phyloP scores from a whole-genome alignment of 2,329 filamentous ascomycete genomes.

The Calonectria crousiana region DNA sequence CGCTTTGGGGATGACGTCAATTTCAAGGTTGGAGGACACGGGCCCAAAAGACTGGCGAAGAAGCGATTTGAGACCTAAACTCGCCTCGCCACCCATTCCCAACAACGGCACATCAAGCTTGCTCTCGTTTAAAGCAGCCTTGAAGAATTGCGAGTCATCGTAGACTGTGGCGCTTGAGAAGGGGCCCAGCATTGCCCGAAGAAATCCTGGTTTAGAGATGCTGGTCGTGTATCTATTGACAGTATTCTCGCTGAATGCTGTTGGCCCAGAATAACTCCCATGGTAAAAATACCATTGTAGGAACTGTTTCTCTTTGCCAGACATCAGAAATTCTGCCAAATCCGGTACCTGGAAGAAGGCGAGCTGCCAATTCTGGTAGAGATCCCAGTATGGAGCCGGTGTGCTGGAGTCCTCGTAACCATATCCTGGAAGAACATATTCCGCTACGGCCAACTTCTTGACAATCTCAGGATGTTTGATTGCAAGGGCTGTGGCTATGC shows the following conservation, averaged over 20 bases:
- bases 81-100: conserved; percentile 45
- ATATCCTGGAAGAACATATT: conserved; percentile 57
- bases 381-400: conserved; percentile 50
- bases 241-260: conserved; percentile 52
- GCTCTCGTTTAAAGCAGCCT: conserved; percentile 35
- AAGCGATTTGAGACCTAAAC: conserved; percentile 26
- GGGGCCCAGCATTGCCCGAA: conserved; percentile 53
- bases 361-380: conserved; percentile 57
- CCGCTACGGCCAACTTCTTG: conserved; percentile 50
- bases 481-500: conserved; percentile 55
- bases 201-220: conserved; percentile 58
- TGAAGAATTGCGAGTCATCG: conserved; percentile 53
- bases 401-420: conserved; percentile 51
- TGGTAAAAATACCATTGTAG: conserved; percentile 62
- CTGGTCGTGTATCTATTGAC: conserved; percentile 53
- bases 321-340: conserved; percentile 59
- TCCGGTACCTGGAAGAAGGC: conserved; percentile 62
- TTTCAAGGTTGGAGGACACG: conserved; percentile 27
- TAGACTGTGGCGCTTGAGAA: conserved; percentile 49
- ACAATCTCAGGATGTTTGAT: conserved; percentile 51
- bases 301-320: conserved; percentile 55
- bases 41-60: conserved; percentile 21
- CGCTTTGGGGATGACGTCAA: conserved; percentile 42
- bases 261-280: conserved; percentile 54
- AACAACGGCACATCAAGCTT: conserved; percentile 34